Conservation (phyloP, 2,329 filamentous ascomycete species). For the Phaeosphaeriaceae sp. region DNA sequence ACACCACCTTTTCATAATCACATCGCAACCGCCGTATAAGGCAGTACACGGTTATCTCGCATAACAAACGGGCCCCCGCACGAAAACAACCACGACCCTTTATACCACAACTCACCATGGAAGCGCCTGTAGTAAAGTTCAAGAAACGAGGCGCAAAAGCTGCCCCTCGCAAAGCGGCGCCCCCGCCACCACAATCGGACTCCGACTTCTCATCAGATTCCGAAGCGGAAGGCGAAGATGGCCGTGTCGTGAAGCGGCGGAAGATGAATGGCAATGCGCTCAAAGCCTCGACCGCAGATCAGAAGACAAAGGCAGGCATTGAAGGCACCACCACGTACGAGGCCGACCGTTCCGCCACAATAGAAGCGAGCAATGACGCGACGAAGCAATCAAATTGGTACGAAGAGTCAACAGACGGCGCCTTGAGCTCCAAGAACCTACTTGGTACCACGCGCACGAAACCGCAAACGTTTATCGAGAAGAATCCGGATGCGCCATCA, state of each 20-base stretch:
- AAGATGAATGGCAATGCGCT: constrained; percentile 72
- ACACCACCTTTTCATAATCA: neutral
- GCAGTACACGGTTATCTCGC: neutral
- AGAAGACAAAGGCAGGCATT: constrained; percentile 49
- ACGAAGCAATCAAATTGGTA: constrained; percentile 92
- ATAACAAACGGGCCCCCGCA: too few species aligned
- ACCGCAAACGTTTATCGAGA: constrained; percentile 69
- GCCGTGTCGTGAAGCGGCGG: constrained; percentile 79
- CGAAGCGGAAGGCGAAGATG: constrained; percentile 71
- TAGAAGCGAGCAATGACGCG: constrained; percentile 79
- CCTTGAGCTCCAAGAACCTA: constrained; percentile 61
- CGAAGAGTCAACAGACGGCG: constrained; percentile 70
- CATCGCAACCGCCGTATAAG: neutral
- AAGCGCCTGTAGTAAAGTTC: constrained; percentile 71
- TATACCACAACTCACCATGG: constrained; percentile 23
- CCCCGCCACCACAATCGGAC: constrained; percentile 69
- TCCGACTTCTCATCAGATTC: constrained; percentile 72
- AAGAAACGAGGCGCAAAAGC: constrained; percentile 83
- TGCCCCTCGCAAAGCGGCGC: constrained; percentile 81
- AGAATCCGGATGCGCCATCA: constrained; percentile 75
- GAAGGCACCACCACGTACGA: constrained; percentile 61
- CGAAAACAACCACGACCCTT: neutral
- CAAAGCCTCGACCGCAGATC: constrained; percentile 67
- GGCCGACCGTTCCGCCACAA: constrained; percentile 67
- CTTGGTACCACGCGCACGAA: constrained; percentile 63